Conservation (phyloP, 371 early-diverging fungal genomes). For the Mucor velutinosus region DNA sequence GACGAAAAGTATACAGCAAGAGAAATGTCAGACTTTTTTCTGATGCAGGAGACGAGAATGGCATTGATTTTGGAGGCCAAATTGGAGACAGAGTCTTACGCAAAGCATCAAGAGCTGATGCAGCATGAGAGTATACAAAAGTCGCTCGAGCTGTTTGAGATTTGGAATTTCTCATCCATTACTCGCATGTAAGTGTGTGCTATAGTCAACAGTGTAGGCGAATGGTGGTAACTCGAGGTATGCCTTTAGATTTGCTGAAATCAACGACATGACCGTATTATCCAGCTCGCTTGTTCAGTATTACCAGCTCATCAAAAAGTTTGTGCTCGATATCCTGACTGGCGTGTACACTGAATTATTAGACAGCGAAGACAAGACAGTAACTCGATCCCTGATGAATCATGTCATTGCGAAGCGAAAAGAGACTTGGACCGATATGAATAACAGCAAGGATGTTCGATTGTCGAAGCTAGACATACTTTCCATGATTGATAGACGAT, state of each 20-base stretch:
- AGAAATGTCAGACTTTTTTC: conserved; percentile 21
- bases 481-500: neutral
- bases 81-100: conserved; percentile 13
- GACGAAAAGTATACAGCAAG: conserved; percentile 5
- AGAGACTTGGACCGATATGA: neutral
- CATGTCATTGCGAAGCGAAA: conserved; percentile 9
- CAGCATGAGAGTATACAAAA: neutral
- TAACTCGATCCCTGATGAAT: conserved; percentile 7
- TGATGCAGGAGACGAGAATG: conserved; percentile 9
- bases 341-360: conserved; percentile 12
- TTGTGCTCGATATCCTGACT: conserved; percentile 14
- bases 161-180: conserved; percentile 16
- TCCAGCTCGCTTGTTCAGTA: conserved; percentile 13
- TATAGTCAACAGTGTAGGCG: no score
- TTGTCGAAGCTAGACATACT: conserved; percentile 4
- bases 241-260: conserved; percentile 1
- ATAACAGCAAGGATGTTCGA: neutral
- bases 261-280: conserved; percentile 14
- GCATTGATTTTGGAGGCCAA: neutral
- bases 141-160: conserved; percentile 12
- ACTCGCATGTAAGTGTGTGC: conserved; percentile 9
- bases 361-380: conserved; percentile 1
- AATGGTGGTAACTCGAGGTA: neutral
- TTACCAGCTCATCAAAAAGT: conserved; percentile 3
- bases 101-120: conserved; percentile 7